These are phyloP conservation scores for Wickerhamomyces rabaulensis DNA, from an alignment of 805 yeast species.

Conservation along the genomic window DNA sequence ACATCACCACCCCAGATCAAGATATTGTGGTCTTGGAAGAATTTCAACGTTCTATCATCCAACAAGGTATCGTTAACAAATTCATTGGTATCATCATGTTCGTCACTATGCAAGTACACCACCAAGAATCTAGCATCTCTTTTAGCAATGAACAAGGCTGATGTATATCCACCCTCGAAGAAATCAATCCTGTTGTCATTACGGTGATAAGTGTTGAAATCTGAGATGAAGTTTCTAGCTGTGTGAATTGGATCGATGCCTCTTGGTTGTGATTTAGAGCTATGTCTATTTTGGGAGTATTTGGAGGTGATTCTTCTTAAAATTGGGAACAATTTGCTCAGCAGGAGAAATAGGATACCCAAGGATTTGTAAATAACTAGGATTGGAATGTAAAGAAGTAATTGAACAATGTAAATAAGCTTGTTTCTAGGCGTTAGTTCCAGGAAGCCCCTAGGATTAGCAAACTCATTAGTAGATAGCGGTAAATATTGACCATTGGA, in stretches of 20 bases:
- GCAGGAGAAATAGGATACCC: slow-evolving; percentile 19
- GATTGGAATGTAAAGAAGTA: slow-evolving; percentile 29
- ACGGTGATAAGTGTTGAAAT: slow-evolving; percentile 42
- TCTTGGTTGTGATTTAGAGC: slow-evolving; percentile 30
- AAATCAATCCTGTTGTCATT: slow-evolving; percentile 28
- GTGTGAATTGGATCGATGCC: slow-evolving; percentile 46
- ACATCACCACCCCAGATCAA: slow-evolving; percentile 87
- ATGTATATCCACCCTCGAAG: slow-evolving; percentile 73
- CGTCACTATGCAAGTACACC: slow-evolving; percentile 67
- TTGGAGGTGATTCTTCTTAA: slow-evolving; percentile 30
- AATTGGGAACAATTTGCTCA: slow-evolving; percentile 30
- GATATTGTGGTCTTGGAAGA: slow-evolving; percentile 45
- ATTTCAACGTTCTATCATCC: slow-evolving; percentile 41
- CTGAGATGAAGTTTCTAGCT: slow-evolving; percentile 45
- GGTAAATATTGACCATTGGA: slow-evolving; percentile 22
- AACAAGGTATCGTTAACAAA: slow-evolving; percentile 53
- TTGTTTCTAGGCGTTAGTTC: slow-evolving; percentile 22
- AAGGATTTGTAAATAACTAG: slow-evolving; percentile 26
- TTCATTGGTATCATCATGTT: slow-evolving; percentile 54
- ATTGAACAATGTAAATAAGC: slow-evolving; percentile 23
- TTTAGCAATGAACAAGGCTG: slow-evolving; percentile 68
- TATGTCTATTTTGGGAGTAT: slow-evolving; percentile 32
- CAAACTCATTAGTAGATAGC: slow-evolving; percentile 20
- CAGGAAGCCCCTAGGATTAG: slow-evolving; percentile 4
- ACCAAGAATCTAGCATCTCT: slow-evolving; percentile 66